Percentiles rank a stretch among this genome's conserved stretches.
Evolutionary conservation across 257 asterid genomes (phyloP).

Genomic region (Leptodermis oblonga): DNA sequence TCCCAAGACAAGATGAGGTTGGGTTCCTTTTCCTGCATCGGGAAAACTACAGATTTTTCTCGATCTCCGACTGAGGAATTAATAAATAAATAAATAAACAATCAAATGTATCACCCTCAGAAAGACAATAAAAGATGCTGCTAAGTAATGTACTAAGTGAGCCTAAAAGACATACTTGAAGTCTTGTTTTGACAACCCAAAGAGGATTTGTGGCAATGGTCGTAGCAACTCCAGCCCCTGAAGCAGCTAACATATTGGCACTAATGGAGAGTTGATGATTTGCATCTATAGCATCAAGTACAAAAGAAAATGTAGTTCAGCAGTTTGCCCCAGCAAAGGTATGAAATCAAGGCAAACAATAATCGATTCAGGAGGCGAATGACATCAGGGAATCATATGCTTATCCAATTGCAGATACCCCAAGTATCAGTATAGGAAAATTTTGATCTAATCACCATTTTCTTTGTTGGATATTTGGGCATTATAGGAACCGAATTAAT

Average conservation of each 20-base stretch:
- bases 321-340: neutral
- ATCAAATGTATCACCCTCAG: neutral
- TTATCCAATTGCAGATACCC: neutral
- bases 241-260: constrained; percentile 89
- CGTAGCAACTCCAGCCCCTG: constrained; percentile 98
- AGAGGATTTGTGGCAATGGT: constrained; percentile 86
- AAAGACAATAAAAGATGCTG: neutral
- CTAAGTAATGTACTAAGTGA: constrained; percentile 6
- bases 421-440: neutral
- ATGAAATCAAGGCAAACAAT: neutral
- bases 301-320: constrained; percentile 12
- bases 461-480: neutral
- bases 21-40: neutral
- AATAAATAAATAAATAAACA: neutral
- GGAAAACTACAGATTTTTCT: neutral
- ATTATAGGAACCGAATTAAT: neutral
- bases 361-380: neutral
- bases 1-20: neutral
- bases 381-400: constrained; percentile 1
- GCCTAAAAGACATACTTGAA: constrained; percentile 54
- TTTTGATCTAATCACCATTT: neutral
- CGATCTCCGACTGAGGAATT: too few relatives aligned
- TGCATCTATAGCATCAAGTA: constrained; percentile 47
- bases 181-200: constrained; percentile 97
- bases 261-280: constrained; percentile 83